Base-by-base conservation (phyloP, 805 yeast species). In the Lipomyces yamanashiensis region DNA sequence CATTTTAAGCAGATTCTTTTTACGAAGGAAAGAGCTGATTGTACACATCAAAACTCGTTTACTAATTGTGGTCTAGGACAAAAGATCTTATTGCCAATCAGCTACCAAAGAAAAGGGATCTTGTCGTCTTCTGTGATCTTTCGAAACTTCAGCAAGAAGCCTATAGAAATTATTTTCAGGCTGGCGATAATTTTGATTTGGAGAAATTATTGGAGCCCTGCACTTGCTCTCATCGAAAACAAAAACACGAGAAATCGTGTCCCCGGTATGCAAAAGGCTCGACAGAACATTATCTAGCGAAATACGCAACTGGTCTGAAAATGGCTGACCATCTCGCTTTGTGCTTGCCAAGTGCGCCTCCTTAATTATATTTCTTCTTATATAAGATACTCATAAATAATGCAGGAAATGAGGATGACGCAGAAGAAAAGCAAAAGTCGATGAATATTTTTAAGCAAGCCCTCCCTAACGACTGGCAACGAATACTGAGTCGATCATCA, bases 41-140 rank as follows among this genome's bases (percentile, higher is more conserved):
- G 3, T n/a, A 47, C 6, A 47, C 4, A 8, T 37, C 9, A 2
- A n/a, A 12, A 23, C 12, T 12, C 23, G 3, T 13, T 47, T 21
- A 4, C 17, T 10, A 19, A 10, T 5, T 49, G 9, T 47, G n/a
- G 7, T 39, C 2, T 34, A 49, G 68, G 13, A 65, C 68, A n/a
- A 65, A 65, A 37, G 60, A 52, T 5, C 51, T 65, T 7, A 65
- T 65, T 17, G 67, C 66, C 9, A 67, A 65, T 39, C 68, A 65
- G 40, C 56, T 65, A 19, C 68, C 68, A 4, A 54, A 54, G 43
- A 65, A 65, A 28, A 55, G 61, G 2, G 68, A 65, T 50, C 15
- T 62, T 43, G 48, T 62, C 13, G 66, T 65, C 13, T 65, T 65
- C 45, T 65, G 68, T 45, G 49, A 58, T 13, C 21, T 65, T 12